Evolutionary conservation across 176 grass and related monocot genomes (phyloP), one percentile per base, ranked within the genome.

Genomic region (Lolium multiflorum): DNA sequence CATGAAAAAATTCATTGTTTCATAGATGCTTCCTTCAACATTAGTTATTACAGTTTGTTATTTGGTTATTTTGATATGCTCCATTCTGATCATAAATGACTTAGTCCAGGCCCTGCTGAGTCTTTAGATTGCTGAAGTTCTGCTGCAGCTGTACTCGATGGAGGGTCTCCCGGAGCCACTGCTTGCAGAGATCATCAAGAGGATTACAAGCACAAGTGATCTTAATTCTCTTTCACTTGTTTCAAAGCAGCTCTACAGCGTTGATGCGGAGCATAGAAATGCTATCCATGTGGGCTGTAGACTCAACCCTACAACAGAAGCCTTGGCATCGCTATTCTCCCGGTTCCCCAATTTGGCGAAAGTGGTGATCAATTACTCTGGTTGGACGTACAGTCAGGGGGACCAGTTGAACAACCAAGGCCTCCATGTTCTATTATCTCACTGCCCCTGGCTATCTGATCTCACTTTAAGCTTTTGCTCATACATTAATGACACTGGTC

Each of bases 301-400:
- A 8, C 75, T 94, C 24, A 50, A 94, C 71, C 90, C 86, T 46
- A 81, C 88, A 49, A 86, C 64, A 6, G 90, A 92, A 82, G 81
- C 86, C 44, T 65, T 97, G 35, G 25, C 76, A 35, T 82, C 71
- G 3, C 56, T 94, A 41, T 97, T 88, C 44, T 41, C 28, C 2
- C 82, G 89, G 11, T 94, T 94, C 74, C 66, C 83, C 10, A 97
- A 92, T 74, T 49, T 94, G 73, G 82, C 21, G 74, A 97, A 90
- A 83, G 59, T 97, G 7, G 94, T 94, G 70, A 94, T 94, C 41
- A 41, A 49, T 74, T 97, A 97, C 76, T 88, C 83, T 59, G 85
- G 85, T 62, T 94, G 92, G 94, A 92, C 80, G 6, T 90, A 89
- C 9, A 66, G 85, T 44, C 66, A 52, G 11, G 90, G 88, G 21